Base-by-base conservation (phyloP, 441 rosid genomes). In the Brassica hybrid region DNA sequence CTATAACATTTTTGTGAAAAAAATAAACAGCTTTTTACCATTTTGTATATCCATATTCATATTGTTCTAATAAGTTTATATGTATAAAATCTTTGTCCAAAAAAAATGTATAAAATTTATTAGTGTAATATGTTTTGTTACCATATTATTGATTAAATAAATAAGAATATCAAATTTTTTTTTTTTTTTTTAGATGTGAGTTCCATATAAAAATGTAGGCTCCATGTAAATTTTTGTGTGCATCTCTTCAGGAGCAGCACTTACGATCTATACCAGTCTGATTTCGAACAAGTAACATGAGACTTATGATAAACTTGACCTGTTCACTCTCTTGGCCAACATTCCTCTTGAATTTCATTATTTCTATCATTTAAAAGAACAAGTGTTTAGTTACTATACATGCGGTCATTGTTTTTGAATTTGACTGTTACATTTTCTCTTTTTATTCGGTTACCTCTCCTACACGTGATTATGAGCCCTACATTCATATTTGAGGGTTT, bases 301-400 rank as follows among this genome's bases (percentile, higher is more conserved):
- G 62, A 38, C 69, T 56, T 59, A 38, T 23, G 75, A 27, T 41
- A 65, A 76, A 41, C 70, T 56, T 60, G 67, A 48, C 67, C 0
- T 65, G 72, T 65, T 23, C 67, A 64, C 17, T 48, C 54, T 48
- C 59, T 76, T 61, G 32, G 21, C 16, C 34, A 25, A 9, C 16
- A 5, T 69, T 69, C 14, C 11, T 68, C 12, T 19, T 18, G 34
- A 54, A 7, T 54, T 54, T 54, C 17, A 5, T n/a, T 48, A 30
- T 48, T n/a, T 45, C 5, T 45, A 45, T 45, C n/a, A 56, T 48
- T 48, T 48, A 45, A 18, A 76, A 50, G 9, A 34, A 34, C 41
- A 7, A 34, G 2, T 34, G 41, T 34, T 34, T 34, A 34, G 41
- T 45, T 45, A 43, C 8, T 34, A 34, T 7, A 34, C 41, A 34